Conservation (phyloP, 371 early-diverging fungal genomes). For the Apophysomyces ossiformis region DNA sequence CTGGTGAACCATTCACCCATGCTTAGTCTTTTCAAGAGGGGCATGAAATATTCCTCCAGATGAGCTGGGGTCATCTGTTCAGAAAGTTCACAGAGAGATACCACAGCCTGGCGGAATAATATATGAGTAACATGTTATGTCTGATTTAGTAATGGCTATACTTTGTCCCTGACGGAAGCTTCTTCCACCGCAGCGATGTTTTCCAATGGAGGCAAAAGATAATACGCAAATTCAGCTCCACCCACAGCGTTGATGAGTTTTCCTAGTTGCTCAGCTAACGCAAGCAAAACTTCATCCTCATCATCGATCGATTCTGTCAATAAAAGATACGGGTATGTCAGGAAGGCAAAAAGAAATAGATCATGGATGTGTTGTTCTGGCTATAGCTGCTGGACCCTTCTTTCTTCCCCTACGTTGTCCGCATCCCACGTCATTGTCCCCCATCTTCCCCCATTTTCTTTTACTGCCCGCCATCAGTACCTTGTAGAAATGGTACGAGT, state of each 20-base stretch:
- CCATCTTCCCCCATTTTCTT: not conserved
- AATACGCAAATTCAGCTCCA: slow-evolving; percentile 83
- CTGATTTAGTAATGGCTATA: slow-evolving; percentile 25
- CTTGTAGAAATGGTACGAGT: slow-evolving; percentile 96
- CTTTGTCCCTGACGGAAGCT: slow-evolving; percentile 95
- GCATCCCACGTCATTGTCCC: slow-evolving; percentile 9
- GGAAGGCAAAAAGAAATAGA: too few relatives aligned
- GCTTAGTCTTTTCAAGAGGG: slow-evolving; percentile 90
- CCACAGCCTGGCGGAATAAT: slow-evolving; percentile 79
- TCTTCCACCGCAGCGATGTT: slow-evolving; percentile 97
- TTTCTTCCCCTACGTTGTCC: not conserved
- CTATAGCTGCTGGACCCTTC: too few relatives aligned
- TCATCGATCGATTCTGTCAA: slow-evolving; percentile 94
- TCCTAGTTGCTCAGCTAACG: slow-evolving; percentile 95
- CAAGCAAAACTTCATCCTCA: slow-evolving; percentile 96
- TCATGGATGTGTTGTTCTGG: too few relatives aligned
- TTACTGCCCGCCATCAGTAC: slow-evolving; percentile 47
- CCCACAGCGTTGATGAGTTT: slow-evolving; percentile 92
- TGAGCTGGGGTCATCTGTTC: slow-evolving; percentile 72
- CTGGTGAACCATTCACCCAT: slow-evolving; percentile 98
- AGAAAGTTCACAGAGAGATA: slow-evolving; percentile 86
- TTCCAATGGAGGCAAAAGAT: slow-evolving; percentile 91
- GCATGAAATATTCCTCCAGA: slow-evolving; percentile 86
- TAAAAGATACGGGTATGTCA: slow-evolving; percentile 11
- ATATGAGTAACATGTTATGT: slow-evolving; percentile 5